phyloP scores from a whole-genome alignment of 1,139 yeast species.

The Candida pseudoviswanathii region DNA sequence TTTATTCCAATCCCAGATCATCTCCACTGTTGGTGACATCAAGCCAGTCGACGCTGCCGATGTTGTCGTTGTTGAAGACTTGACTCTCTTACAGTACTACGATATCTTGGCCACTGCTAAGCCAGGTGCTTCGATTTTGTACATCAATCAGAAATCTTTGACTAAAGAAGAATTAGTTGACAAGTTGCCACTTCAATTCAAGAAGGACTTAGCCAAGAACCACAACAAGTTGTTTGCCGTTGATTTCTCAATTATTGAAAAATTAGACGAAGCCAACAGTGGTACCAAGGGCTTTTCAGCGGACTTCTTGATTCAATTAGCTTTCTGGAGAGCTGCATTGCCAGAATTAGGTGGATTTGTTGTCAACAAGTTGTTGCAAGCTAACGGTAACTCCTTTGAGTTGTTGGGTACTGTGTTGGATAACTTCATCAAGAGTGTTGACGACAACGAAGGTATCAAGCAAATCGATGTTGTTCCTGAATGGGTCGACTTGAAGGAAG shows the following conservation, averaged over 20 bases:
- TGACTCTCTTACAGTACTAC: conserved; percentile 52
- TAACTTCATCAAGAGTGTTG: conserved; percentile 58
- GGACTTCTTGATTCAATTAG: conserved; percentile 74
- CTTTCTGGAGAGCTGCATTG: conserved; percentile 73
- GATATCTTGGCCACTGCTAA: conserved; percentile 65
- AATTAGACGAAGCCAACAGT: conserved; percentile 44
- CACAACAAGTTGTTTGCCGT: conserved; percentile 54
- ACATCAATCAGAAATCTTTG: conserved; percentile 41
- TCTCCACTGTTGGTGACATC: conserved; percentile 37
- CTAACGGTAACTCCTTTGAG: conserved; percentile 82
- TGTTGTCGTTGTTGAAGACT: conserved; percentile 64
- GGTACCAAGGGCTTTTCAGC: conserved; percentile 78
- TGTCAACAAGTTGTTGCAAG: conserved; percentile 78
- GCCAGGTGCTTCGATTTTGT: conserved; percentile 57
- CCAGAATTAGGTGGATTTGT: conserved; percentile 67
- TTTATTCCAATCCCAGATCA: conserved; percentile 74
- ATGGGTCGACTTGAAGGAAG: conserved; percentile 40
- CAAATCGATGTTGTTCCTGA: conserved; percentile 46
- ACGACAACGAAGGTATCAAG: conserved; percentile 50
- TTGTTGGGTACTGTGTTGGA: conserved; percentile 81
- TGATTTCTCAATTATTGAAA: conserved; percentile 63
- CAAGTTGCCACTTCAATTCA: conserved; percentile 54
- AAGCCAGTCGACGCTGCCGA: conserved; percentile 59
- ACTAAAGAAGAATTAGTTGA: conserved; percentile 50
- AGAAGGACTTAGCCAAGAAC: conserved; percentile 56